These are phyloP conservation scores for Lotus japonicus DNA, from an alignment of 306 rosid genomes.

Conservation along the genomic window DNA sequence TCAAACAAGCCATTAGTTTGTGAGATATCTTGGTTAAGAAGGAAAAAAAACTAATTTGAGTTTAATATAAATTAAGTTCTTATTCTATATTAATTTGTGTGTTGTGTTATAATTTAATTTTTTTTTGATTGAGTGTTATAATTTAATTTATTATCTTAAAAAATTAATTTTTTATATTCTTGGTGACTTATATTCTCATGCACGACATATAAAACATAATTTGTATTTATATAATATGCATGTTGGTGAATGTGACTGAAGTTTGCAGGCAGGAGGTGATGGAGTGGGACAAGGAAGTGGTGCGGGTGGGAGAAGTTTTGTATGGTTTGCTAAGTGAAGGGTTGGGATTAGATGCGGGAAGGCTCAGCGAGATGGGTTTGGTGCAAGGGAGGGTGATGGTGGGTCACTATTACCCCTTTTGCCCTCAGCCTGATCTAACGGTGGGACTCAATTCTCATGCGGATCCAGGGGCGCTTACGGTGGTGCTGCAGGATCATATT, in stretches of 20 bases:
- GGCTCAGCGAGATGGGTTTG: constrained; percentile 21
- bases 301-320: constrained; percentile 36
- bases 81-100: too few species aligned
- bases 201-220: too few species aligned
- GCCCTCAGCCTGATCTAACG: constrained; percentile 52
- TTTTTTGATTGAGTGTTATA: too few species aligned
- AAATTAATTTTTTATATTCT: too few species aligned
- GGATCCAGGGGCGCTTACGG: constrained; percentile 64
- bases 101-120: too few species aligned
- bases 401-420: constrained; percentile 43
- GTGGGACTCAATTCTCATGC: constrained; percentile 70
- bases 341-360: constrained; percentile 30
- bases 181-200: too few species aligned
- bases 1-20: too few species aligned
- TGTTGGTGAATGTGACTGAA: neutral
- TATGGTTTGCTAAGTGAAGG: constrained; percentile 40
- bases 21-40: too few species aligned
- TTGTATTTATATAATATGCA: too few species aligned
- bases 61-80: too few species aligned
- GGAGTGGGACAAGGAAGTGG: constrained; percentile 49
- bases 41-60: too few species aligned
- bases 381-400: constrained; percentile 31
- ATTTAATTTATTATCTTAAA: too few species aligned
- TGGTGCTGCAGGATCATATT: constrained; percentile 64
- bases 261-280: constrained; percentile 37